phyloP scores from a whole-genome alignment of 768 basidiomycete species.

The Mrakia frigida region DNA sequence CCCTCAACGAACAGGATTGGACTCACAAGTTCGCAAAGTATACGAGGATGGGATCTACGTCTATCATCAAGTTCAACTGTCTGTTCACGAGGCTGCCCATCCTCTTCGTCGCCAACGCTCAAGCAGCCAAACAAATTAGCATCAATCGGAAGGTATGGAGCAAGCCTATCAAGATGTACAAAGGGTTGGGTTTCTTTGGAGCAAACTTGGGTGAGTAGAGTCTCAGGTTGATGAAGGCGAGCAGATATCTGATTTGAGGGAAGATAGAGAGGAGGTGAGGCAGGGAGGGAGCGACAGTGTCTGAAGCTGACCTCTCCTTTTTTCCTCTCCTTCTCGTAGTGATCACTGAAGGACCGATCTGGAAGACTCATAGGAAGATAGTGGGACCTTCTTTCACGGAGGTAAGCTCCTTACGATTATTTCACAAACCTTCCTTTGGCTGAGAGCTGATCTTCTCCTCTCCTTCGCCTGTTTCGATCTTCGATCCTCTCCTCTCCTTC shows the following conservation, averaged over 20 bases:
- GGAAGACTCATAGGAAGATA: slow-evolving; percentile 62
- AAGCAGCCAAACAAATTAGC: slow-evolving; percentile 12
- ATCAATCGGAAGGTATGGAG: slow-evolving; percentile 5
- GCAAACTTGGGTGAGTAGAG: background rate
- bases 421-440: background rate
- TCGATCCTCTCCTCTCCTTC: background rate
- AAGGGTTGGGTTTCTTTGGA: background rate
- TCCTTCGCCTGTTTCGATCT: background rate
- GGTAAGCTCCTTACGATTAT: slow-evolving; percentile 40
- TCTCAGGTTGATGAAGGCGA: too few relatives aligned
- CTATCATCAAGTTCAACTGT: background rate
- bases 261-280: background rate
- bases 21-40: background rate
- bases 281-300: too few relatives aligned
- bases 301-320: background rate
- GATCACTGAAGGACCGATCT: slow-evolving; percentile 59
- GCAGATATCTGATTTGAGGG: background rate
- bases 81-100: background rate
- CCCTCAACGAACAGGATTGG: slow-evolving; percentile 3
- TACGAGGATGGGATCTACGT: background rate
- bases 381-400: slow-evolving; percentile 63
- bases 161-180: slow-evolving; percentile 20
- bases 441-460: background rate
- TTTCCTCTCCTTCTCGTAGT: slow-evolving; percentile 44
- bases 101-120: background rate